A percentile compares a stretch with the other conserved stretches of the same genome.
phyloP scores from a whole-genome alignment of 2,329 filamentous ascomycete species.

The Alternaria triticina region DNA sequence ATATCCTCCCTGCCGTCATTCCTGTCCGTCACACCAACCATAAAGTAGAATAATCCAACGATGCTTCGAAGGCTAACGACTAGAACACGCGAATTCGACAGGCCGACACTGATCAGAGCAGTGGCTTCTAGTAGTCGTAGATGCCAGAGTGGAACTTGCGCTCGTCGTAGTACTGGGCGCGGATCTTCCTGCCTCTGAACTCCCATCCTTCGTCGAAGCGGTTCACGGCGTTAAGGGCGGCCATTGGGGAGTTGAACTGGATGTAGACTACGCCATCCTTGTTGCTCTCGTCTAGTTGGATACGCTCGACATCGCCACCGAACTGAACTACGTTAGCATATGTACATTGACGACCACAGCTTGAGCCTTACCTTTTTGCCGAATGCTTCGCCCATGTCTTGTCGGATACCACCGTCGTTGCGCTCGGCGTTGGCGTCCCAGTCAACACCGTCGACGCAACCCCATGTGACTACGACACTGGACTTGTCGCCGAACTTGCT shows the following conservation, averaged over 20 bases:
- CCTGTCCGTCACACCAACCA: background rate
- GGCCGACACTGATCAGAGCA: background rate
- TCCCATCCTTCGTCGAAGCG: conserved; percentile 89
- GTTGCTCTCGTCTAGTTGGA: conserved; percentile 70
- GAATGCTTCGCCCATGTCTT: conserved; percentile 96
- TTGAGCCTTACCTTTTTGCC: conserved; percentile 68
- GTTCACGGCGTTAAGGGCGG: conserved; percentile 85
- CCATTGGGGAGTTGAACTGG: conserved; percentile 86
- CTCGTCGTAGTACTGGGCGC: conserved; percentile 79
- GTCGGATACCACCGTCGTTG: conserved; percentile 70
- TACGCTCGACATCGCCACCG: conserved; percentile 74
- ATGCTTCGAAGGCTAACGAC: background rate
- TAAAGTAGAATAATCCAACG: background rate
- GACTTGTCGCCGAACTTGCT: conserved; percentile 65
- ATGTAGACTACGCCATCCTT: conserved; percentile 77
- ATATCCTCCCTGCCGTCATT: background rate
- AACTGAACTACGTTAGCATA: conserved; percentile 61
- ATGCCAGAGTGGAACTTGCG: conserved; percentile 75
- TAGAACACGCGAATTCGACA: background rate
- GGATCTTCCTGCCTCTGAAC: conserved; percentile 86
- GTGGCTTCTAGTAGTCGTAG: conserved; percentile 33
- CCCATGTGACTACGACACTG: conserved; percentile 78
- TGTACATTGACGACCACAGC: background rate
- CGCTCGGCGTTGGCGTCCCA: conserved; percentile 75
- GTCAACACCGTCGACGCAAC: conserved; percentile 88